These are phyloP conservation scores for Strobilomyces dryophilus DNA, from an alignment of 768 basidiomycete species.

Conservation along the genomic window DNA sequence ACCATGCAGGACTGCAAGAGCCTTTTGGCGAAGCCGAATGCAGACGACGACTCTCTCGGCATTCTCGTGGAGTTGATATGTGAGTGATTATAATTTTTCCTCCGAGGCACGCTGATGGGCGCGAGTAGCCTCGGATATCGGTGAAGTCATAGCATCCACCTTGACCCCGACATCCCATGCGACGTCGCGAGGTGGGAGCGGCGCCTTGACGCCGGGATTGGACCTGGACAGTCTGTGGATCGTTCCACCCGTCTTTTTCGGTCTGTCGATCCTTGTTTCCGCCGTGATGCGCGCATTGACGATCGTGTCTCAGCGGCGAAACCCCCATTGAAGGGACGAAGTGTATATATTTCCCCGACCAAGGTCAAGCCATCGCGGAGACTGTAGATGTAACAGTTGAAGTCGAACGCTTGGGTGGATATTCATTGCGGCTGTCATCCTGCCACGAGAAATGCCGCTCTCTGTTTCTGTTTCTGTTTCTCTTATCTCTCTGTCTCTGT, in stretches of 20 bases:
- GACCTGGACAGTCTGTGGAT: slow-evolving; percentile 1
- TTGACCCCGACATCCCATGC: slow-evolving; percentile 3
- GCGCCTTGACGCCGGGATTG: neutral
- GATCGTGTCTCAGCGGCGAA: neutral
- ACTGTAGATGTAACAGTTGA: no score
- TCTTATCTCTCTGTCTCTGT: no score
- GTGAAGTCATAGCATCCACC: neutral
- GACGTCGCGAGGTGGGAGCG: neutral
- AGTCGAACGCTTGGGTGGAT: neutral
- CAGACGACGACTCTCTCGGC: neutral
- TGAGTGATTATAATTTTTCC: slow-evolving; percentile 2
- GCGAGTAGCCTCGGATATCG: neutral
- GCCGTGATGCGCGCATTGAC: neutral
- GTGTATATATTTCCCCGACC: neutral
- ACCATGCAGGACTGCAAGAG: neutral
- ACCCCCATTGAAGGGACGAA: neutral
- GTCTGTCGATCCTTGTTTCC: slow-evolving; percentile 2
- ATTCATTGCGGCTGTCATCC: no score
- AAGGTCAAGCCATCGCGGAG: neutral
- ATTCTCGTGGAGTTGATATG: slow-evolving; percentile 1
- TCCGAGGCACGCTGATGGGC: neutral
- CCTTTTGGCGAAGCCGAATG: neutral
- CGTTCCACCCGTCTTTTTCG: neutral
- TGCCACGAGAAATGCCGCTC: no score
- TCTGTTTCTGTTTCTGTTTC: no score